Conservation (phyloP, 306 rosid species). For the Macrotyloma uniflorum region DNA sequence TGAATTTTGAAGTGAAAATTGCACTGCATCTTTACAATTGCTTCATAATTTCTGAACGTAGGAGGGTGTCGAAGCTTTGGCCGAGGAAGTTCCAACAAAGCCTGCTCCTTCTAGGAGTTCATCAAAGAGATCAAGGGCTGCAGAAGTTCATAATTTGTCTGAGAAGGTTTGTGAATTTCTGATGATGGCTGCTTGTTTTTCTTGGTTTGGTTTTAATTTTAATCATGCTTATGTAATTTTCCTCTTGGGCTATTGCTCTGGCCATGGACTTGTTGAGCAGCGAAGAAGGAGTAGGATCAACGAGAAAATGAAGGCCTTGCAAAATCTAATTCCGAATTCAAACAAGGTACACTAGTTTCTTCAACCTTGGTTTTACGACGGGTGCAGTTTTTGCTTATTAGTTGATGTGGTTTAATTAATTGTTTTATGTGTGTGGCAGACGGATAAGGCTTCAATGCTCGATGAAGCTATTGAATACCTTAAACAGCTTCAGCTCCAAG, state of each 20-base stretch:
- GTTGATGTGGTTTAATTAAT: constrained; percentile 1
- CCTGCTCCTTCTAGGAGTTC: constrained; percentile 53
- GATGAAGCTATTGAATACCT: constrained; percentile 98
- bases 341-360: constrained; percentile 63
- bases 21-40: not conserved
- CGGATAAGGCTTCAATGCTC: constrained; percentile 97
- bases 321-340: constrained; percentile 91
- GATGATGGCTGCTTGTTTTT: not conserved
- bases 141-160: constrained; percentile 96
- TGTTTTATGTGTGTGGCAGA: constrained; percentile 53
- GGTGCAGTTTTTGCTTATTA: constrained; percentile 13
- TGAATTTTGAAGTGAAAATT: constrained; percentile 1
- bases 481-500: constrained; percentile 99
- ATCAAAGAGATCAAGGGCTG: constrained; percentile 95
- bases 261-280: constrained; percentile 53
- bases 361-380: not conserved
- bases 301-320: constrained; percentile 96
- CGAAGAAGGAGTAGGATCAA: constrained; percentile 97
- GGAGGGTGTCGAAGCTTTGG: constrained; percentile 85
- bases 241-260: constrained; percentile 33
- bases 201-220: not conserved
- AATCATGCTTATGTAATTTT: not conserved
- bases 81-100: constrained; percentile 55
- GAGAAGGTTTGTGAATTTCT: constrained; percentile 67
- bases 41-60: constrained; percentile 32